A percentile compares a stretch with the other conserved stretches of the same genome.
Conservation (phyloP, 495 filamentous ascomycete genomes). For the Glarea lozoyensis region DNA sequence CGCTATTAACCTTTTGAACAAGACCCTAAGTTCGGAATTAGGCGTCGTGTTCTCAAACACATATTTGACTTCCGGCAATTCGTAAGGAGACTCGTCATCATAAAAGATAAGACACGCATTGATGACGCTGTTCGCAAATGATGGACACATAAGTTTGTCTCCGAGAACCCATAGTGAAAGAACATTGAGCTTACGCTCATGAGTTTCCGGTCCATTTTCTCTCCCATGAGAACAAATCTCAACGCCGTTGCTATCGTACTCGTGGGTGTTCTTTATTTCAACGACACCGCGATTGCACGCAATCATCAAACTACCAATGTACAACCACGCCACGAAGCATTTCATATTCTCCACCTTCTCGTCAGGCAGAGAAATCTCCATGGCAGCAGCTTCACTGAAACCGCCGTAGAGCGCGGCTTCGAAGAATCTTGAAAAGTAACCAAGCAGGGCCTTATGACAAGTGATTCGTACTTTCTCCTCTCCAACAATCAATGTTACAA, state of each 20-base stretch:
- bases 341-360: background rate
- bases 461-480: background rate
- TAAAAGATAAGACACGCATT: too few species aligned
- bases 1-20: too few species aligned
- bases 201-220: too few species aligned
- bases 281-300: background rate
- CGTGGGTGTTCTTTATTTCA: too few species aligned
- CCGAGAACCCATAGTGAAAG: constrained; percentile 5
- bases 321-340: constrained; percentile 1
- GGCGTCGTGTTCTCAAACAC: too few species aligned
- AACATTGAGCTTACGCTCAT: too few species aligned
- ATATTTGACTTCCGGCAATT: too few species aligned
- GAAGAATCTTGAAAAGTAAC: background rate
- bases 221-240: too few species aligned
- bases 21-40: too few species aligned
- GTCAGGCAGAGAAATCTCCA: background rate
- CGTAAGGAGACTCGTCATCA: too few species aligned
- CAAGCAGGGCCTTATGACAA: background rate
- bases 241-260: too few species aligned
- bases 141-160: background rate
- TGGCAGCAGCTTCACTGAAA: background rate
- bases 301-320: background rate
- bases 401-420: background rate
- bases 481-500: background rate
- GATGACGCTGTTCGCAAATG: constrained; percentile 1